These are phyloP conservation scores for Spathaspora gorwiae DNA, from an alignment of 805 yeast genomes.

Conservation along the genomic window DNA sequence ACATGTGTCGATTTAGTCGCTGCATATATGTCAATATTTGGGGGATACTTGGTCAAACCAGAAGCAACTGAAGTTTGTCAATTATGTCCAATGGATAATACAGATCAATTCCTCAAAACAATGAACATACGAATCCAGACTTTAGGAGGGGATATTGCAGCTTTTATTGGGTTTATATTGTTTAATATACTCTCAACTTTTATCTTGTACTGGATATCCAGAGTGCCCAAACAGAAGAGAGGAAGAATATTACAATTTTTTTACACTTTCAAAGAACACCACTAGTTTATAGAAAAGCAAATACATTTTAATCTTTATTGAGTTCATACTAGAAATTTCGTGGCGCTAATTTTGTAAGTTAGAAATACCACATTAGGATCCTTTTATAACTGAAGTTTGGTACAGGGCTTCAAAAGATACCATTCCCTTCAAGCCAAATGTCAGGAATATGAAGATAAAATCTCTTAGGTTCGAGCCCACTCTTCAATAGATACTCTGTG, in stretches of 20 bases:
- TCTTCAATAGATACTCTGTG: no score
- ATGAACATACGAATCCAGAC: conserved; percentile 17
- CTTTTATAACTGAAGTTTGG: neutral
- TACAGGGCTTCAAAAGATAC: no score
- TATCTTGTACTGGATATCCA: conserved; percentile 36
- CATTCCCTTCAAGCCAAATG: no score
- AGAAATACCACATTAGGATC: neutral
- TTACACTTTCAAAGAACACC: neutral
- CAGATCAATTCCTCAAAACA: conserved; percentile 23
- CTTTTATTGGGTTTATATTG: conserved; percentile 21
- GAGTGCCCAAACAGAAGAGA: conserved; percentile 35
- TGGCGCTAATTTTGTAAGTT: no score
- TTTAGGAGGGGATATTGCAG: conserved; percentile 27
- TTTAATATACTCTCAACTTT: conserved; percentile 23
- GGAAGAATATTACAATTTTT: conserved; percentile 1
- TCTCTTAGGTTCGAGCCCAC: no score
- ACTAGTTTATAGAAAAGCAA: no score
- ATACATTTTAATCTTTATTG: no score
- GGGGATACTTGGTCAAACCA: conserved; percentile 17
- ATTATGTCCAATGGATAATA: conserved; percentile 21
- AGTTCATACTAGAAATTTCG: no score
- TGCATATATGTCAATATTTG: conserved; percentile 18
- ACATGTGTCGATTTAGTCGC: conserved; percentile 27
- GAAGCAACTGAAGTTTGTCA: conserved; percentile 15
- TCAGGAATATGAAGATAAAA: no score